Evolutionary conservation across 2,329 filamentous ascomycete species (phyloP), one percentile per base, ranked within the genome.

Genomic region (Xylaria sp.): DNA sequence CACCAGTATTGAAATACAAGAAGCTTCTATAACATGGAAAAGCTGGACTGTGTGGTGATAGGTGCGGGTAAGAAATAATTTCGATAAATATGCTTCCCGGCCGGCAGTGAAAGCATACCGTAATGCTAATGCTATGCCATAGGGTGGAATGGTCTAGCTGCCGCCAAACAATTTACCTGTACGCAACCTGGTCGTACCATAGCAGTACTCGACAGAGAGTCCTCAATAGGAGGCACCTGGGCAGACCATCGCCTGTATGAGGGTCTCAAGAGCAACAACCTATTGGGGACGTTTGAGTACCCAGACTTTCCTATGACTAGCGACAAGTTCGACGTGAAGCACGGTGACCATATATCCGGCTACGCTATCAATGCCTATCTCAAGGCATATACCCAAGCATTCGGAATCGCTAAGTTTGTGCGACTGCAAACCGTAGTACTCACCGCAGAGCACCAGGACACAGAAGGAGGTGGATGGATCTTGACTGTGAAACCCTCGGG

Each of bases 191-290:
- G 81, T n/a, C 81, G 83, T 61, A 84, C 84, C 1, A 75, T 92
- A 27, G 79, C 84, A 0, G 75, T 93, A 8, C 79, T 92, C 32
- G 91, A 93, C 55, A 79, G 83, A 4, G 82, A 84, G 9, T 77
- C 82, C 11, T 86, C 86, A 0, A 74, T 90, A 5, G 92, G 92
- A 0, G 92, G 92, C 3, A 88, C 89, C 17, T 94, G 92, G 92
- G 86, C 89, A 7, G 82, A 87, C 64, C 82, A 90, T 42, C 85
- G 91, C 0, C 79, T 93, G 0, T 91, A 94, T 76, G 86, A 89
- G 0, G 89, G 88, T 1, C 83, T 95, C 56, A 91, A 89, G 73
- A 89, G 87, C 61, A 94, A 95, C 79, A 94, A 94, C 74, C 85
- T 93, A 76, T 78, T 90, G 11, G 91, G 92, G 2, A 91, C 88